Percentiles rank a stretch among this genome's conserved stretches.
Conservation (phyloP, 2,329 filamentous ascomycete genomes). For the Phaeosphaeria sp. region DNA sequence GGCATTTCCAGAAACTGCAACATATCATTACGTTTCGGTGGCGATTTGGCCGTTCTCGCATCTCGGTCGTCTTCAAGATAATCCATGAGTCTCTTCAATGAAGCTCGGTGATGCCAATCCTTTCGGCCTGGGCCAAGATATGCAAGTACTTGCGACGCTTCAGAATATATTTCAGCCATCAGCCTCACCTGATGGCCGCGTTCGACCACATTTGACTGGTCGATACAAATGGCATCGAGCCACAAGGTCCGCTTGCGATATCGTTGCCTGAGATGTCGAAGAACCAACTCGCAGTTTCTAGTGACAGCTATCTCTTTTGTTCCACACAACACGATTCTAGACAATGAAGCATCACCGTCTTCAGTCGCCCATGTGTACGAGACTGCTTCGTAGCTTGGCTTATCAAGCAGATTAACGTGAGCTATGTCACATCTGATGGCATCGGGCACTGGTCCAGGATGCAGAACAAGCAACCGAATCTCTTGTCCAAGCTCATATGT, state of each 20-base stretch:
- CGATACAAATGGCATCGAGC: slow-evolving; percentile 29
- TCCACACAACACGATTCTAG: neutral
- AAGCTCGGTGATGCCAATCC: neutral
- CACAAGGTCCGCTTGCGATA: slow-evolving; percentile 13
- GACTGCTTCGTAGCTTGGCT: slow-evolving; percentile 17
- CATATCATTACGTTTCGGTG: neutral
- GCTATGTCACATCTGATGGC: slow-evolving; percentile 8
- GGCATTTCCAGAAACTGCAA: neutral
- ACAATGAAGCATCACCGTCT: slow-evolving; percentile 1
- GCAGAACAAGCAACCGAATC: slow-evolving; percentile 5
- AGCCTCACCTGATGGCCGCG: slow-evolving; percentile 16
- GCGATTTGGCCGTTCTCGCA: neutral
- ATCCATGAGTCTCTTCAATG: neutral
- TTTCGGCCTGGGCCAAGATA: neutral
- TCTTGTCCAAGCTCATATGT: slow-evolving; percentile 12
- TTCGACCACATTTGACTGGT: slow-evolving; percentile 17
- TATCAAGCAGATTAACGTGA: slow-evolving; percentile 9
- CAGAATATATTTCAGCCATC: slow-evolving; percentile 9
- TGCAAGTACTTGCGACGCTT: neutral
- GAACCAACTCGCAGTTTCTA: slow-evolving; percentile 14
- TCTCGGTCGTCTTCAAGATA: neutral
- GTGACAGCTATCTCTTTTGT: slow-evolving; percentile 11
- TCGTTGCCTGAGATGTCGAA: slow-evolving; percentile 8
- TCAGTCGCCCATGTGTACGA: slow-evolving; percentile 19
- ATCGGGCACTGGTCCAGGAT: slow-evolving; percentile 1